Base-by-base conservation (phyloP, 805 yeast genomes). In the Lipomyces orientalis region DNA sequence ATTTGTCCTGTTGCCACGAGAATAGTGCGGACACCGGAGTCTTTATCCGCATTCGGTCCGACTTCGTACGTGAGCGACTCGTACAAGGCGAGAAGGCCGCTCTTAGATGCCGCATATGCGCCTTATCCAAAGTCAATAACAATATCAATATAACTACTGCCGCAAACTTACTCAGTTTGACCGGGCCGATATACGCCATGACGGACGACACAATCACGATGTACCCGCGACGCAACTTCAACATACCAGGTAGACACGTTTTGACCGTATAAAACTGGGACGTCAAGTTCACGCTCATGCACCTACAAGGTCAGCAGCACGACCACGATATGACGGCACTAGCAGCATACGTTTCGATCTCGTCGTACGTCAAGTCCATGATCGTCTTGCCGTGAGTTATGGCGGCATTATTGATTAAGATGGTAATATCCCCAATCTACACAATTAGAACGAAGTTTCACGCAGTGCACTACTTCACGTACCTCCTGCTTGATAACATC, bases 1-100 rank as follows among this genome's bases (percentile, higher is more conserved):
- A 93, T 77, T 76, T 93, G 97, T 0, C 98, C 98, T 0, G 97
- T 96, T 73, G 95, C 89, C 0, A 93, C 82, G 49, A 93, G 80
- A 64, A 93, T 79, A 0, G 97, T 89, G 71, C 88, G 88, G 12
- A 93, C 85, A 7, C 91, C 72, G 46, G 72, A 67, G 87, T 9
- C 80, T 76, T 1, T 78, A 76, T 61, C 78, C 80, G 46, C 82
- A 75, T 54, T 54, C 25, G 71, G 71, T 8, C 90, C 90, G 43
- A 90, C 75, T 76, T 90, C 94, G 75, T 87, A 87, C 0, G 90
- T 86, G 37, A 93, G 79, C 0, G 94, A 87, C 75, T 91, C 96
- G 76, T 93, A 97, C 55, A 92, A 79, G 0, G 94, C 91, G 64
- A 93, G 86, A 35, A 91, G 79, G 0, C 96, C 97, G 0, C 95